These are phyloP conservation scores for Ceratocystis alfenasii DNA, from an alignment of 2,329 filamentous ascomycete genomes.

Conservation along the genomic window DNA sequence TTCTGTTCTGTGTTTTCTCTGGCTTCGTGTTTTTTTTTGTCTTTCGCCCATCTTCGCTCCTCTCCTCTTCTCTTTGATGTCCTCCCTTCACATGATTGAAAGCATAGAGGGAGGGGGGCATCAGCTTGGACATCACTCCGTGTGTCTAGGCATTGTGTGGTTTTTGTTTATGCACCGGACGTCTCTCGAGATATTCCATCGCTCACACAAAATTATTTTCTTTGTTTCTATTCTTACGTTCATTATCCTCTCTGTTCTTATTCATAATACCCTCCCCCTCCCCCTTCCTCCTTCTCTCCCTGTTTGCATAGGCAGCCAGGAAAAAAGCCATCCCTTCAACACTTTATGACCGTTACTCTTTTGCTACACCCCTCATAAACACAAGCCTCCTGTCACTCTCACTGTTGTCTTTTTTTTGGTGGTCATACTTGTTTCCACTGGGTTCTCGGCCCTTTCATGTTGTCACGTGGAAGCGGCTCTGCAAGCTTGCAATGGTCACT, in stretches of 20 bases:
- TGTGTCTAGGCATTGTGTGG: constrained; percentile 6
- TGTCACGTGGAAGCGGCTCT: constrained; percentile 4
- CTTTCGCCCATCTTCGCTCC: background rate
- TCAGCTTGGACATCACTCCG: no score
- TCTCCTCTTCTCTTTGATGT: background rate
- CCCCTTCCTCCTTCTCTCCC: background rate
- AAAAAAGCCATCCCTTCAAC: background rate
- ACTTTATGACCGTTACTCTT: background rate
- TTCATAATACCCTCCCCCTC: constrained; percentile 21
- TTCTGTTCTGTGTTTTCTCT: constrained; percentile 13
- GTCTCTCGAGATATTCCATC: constrained; percentile 1
- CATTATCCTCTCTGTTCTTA: constrained; percentile 12
- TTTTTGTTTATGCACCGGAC: constrained; percentile 2
- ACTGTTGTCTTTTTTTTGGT: background rate
- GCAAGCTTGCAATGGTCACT: constrained; percentile 1
- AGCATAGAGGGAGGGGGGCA: no score
- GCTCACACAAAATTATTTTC: constrained; percentile 8
- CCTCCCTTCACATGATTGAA: constrained; percentile 6
- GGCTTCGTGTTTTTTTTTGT: constrained; percentile 8
- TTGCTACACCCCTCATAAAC: constrained; percentile 3
- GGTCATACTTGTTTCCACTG: background rate
- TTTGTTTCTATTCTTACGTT: constrained; percentile 21
- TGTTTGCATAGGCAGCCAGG: background rate
- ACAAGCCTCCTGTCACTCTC: background rate
- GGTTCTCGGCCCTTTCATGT: constrained; percentile 7